Evolutionary conservation across 805 yeast genomes (phyloP).

Genomic region (Yamadazyma takamatsuzukensis): DNA sequence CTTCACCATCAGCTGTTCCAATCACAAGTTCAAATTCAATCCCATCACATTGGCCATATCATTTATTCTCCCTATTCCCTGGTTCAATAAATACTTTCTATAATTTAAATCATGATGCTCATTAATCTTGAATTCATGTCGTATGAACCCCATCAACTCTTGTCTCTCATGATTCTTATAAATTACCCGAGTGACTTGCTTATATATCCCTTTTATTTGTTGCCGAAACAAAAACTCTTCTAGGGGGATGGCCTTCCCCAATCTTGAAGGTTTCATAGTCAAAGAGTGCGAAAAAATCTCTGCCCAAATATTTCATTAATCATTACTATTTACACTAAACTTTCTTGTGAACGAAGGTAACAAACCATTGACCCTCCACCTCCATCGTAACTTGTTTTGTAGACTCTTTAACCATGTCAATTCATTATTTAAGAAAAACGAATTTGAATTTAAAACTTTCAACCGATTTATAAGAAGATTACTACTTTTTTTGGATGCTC

Average conservation of each 20-base stretch:
- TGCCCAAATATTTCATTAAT: background rate
- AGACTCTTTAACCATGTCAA: slow-evolving; percentile 14
- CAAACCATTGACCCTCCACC: slow-evolving; percentile 21
- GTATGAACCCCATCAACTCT: slow-evolving; percentile 28
- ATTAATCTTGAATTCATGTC: slow-evolving; percentile 32
- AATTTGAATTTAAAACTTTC: slow-evolving; percentile 7
- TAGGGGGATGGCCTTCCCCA: slow-evolving; percentile 21
- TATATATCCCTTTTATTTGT: slow-evolving; percentile 29
- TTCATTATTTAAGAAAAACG: slow-evolving; percentile 2
- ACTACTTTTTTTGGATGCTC: slow-evolving; percentile 8
- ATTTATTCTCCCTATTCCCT: slow-evolving; percentile 27
- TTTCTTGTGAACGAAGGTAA: slow-evolving; percentile 13
- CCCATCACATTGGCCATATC: slow-evolving; percentile 24
- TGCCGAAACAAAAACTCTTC: slow-evolving; percentile 40
- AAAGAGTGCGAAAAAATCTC: background rate
- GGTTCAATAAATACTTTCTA: slow-evolving; percentile 33
- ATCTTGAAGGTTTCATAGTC: slow-evolving; percentile 5
- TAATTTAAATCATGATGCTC: slow-evolving; percentile 28
- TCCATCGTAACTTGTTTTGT: slow-evolving; percentile 17
- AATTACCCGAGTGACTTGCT: slow-evolving; percentile 29
- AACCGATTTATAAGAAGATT: slow-evolving; percentile 13
- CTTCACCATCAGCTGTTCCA: too few relatives aligned
- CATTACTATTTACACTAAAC: background rate
- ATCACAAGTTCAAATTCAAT: slow-evolving; percentile 9
- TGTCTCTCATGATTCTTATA: slow-evolving; percentile 34